These are phyloP conservation scores for Coelastrella sp. DNA, from an alignment of 139 green algal genomes.

Conservation along the genomic window DNA sequence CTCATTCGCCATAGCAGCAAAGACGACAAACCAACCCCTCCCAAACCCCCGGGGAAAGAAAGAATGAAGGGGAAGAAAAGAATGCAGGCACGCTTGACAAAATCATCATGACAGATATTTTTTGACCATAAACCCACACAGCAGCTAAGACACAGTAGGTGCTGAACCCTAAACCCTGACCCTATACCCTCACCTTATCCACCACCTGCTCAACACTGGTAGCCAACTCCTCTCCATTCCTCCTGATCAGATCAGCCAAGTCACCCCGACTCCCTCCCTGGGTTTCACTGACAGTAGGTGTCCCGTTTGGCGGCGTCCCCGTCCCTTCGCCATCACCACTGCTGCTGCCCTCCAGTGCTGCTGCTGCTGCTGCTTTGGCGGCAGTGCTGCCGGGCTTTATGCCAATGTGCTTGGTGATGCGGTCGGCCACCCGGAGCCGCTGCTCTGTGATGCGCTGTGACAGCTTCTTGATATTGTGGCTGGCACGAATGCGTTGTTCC, in stretches of 20 bases:
- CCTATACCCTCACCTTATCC: slow-evolving; percentile 62
- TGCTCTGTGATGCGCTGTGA: slow-evolving; percentile 73
- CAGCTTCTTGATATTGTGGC: slow-evolving; percentile 72
- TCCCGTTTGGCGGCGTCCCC: neutral
- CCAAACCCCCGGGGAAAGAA: no score
- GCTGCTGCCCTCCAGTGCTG: slow-evolving; percentile 37
- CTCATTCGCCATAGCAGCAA: no score
- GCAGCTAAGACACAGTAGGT: no score
- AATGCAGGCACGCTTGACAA: no score
- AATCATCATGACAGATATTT: no score
- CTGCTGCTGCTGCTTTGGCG: neutral
- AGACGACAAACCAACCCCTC: no score
- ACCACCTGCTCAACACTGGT: slow-evolving; percentile 75
- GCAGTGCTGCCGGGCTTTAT: slow-evolving; percentile 11
- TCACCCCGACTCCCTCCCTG: slow-evolving; percentile 15
- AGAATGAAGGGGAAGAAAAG: no score
- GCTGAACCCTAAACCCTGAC: no score
- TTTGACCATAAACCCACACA: no score
- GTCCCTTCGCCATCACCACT: slow-evolving; percentile 13
- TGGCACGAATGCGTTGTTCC: slow-evolving; percentile 81
- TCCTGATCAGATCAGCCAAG: slow-evolving; percentile 63
- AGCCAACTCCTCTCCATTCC: slow-evolving; percentile 77
- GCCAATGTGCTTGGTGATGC: slow-evolving; percentile 62
- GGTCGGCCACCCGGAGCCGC: slow-evolving; percentile 67
- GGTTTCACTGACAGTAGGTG: neutral